phyloP scores from a whole-genome alignment of 23 red algal species.

The Gracilaria gracilis region DNA sequence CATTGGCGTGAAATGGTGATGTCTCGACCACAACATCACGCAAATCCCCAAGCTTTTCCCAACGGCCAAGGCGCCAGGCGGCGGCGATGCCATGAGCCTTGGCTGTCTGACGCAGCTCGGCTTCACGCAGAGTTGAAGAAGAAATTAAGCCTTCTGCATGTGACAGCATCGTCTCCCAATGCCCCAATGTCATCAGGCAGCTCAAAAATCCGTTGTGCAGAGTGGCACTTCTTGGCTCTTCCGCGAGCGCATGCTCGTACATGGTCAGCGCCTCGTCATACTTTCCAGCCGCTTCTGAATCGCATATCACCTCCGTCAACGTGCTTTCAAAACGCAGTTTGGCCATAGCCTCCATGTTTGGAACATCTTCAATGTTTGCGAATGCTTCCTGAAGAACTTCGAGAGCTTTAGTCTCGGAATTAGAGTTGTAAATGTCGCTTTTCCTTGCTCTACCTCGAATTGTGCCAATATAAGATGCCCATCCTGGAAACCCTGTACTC shows the following conservation, averaged over 20 bases:
- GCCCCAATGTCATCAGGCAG: constrained; percentile 82
- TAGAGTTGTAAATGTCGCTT: background rate
- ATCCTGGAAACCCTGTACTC: constrained; percentile 18
- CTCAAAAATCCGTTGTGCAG: constrained; percentile 72
- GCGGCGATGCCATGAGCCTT: constrained; percentile 78
- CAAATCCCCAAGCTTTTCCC: constrained; percentile 74
- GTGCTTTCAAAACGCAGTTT: constrained; percentile 42
- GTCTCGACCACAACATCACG: background rate
- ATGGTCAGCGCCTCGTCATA: constrained; percentile 73
- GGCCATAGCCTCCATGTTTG: constrained; percentile 74
- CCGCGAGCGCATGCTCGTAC: constrained; percentile 74
- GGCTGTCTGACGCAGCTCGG: constrained; percentile 47
- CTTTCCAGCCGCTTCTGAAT: constrained; percentile 76
- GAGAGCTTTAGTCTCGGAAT: constrained; percentile 46
- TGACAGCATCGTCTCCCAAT: constrained; percentile 84
- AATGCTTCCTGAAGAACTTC: constrained; percentile 62
- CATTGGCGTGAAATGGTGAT: background rate
- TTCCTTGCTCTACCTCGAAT: constrained; percentile 18
- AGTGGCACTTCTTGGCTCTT: constrained; percentile 7
- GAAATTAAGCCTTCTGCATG: constrained; percentile 64
- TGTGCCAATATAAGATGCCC: constrained; percentile 49
- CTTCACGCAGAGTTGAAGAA: constrained; percentile 32
- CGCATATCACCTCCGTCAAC: constrained; percentile 66
- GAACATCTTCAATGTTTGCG: constrained; percentile 73
- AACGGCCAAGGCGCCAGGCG: constrained; percentile 86